Base-by-base conservation (phyloP, 345 rosid genomes). In the Leavenworthia alabamica region DNA sequence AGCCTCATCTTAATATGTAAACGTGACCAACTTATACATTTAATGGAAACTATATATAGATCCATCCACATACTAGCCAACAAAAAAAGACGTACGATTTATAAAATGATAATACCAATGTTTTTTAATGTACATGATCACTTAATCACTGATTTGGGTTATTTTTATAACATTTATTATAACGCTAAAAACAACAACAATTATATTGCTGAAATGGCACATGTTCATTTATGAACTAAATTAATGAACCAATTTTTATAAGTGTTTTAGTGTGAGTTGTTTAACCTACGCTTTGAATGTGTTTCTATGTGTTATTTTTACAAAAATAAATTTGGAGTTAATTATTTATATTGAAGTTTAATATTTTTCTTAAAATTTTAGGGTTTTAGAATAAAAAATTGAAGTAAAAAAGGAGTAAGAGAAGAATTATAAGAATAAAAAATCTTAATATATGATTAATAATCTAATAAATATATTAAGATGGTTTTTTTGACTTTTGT, bases 401-500 rank as follows among this genome's bases (percentile, higher is more conserved):
- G 15, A 22, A 45, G 1, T 0, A 12, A 10, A 11, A 1, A 12
- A 10, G 1, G 8, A 24, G 22, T 19, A 41, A 4, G 6, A 20
- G 2, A 31, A 31, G 57, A 58, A 13, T 14, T 37, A 19, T 36
- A 58, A 58, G 33, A 40, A 39, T 28, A 14, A 31, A 56, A 56
- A 20, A 56, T 7, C 63, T 20, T 26, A 22, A 22, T 52, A 8
- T n/a, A 54, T 54, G 19, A 54, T 33, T 24, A 54, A 54, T 32
- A 41, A 16, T 23, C 42, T n/a, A 53, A 46, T 48, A 36, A 10
- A 19, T 26, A 27, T 45, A 36, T 28, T 35, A 36, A 54, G 23
- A 56, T 70, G 74, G 35, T 27, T 61, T 22, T 28, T 37, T 55
- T 62, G 74, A 62, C 74, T 55, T 43, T 70, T 29, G 63, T 62